These are phyloP conservation scores for Sphaceloma murrayae DNA, from an alignment of 2,329 filamentous ascomycete species.

Conservation along the genomic window DNA sequence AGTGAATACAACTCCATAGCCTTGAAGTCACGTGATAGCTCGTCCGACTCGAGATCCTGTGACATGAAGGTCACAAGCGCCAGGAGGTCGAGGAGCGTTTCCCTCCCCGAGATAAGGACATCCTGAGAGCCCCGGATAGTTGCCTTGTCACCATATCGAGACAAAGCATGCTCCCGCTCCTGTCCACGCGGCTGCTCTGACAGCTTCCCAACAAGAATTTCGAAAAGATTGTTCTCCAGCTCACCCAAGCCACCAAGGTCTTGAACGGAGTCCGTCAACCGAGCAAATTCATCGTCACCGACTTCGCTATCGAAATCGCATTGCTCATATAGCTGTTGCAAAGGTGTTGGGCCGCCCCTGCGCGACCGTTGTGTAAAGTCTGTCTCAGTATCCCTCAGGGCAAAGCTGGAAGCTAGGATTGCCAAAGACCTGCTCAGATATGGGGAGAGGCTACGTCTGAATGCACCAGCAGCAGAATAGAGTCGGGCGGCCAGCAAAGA, in stretches of 20 bases:
- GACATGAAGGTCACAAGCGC: slow-evolving; percentile 80
- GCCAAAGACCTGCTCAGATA: slow-evolving; percentile 27
- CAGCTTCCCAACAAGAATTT: slow-evolving; percentile 42
- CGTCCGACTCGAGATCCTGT: slow-evolving; percentile 65
- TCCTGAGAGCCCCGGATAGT: slow-evolving; percentile 72
- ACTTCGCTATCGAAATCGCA: slow-evolving; percentile 71
- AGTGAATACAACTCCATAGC: slow-evolving; percentile 53
- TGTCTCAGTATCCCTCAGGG: slow-evolving; percentile 11
- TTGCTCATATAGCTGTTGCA: slow-evolving; percentile 68
- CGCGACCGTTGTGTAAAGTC: slow-evolving; percentile 14
- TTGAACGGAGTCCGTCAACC: slow-evolving; percentile 60
- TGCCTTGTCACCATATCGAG: slow-evolving; percentile 66
- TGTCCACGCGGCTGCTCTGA: slow-evolving; percentile 28
- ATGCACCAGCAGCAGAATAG: slow-evolving; percentile 21
- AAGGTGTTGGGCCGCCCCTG: slow-evolving; percentile 32
- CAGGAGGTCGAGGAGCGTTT: slow-evolving; percentile 70
- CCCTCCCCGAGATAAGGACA: slow-evolving; percentile 60
- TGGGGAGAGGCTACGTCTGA: slow-evolving; percentile 21
- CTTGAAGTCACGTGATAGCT: slow-evolving; percentile 58
- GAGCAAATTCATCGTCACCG: slow-evolving; percentile 68
- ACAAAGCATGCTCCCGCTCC: slow-evolving; percentile 44
- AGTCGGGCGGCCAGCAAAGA: slow-evolving; percentile 18
- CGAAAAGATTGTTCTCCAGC: slow-evolving; percentile 43
- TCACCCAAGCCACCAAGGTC: slow-evolving; percentile 49
- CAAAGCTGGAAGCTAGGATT: slow-evolving; percentile 14